Evolutionary conservation across 371 early-diverging fungal genomes (phyloP).

Genomic region (Amoeboradix gromovi): DNA sequence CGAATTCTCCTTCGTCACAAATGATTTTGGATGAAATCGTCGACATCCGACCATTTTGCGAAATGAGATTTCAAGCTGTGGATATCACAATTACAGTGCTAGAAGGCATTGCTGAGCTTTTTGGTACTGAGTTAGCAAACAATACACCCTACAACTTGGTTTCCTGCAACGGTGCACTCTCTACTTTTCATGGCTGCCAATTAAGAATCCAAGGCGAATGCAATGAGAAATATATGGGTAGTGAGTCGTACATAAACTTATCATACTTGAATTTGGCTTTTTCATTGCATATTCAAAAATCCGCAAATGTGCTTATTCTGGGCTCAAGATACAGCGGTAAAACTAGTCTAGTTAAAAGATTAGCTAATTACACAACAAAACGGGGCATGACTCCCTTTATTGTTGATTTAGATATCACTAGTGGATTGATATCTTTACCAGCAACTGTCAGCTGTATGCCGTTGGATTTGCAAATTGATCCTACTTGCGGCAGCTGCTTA

Average conservation of each 20-base stretch:
- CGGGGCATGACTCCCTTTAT: neutral
- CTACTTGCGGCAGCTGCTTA: neutral
- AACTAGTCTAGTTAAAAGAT: neutral
- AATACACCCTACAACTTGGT: neutral
- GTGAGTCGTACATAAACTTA: neutral
- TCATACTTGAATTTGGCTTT: neutral
- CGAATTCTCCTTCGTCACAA: too few relatives aligned
- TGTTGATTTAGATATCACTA: neutral
- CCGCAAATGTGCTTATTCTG: neutral
- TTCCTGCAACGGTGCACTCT: neutral
- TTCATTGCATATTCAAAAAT: neutral
- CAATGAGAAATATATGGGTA: neutral
- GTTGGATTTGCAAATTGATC: neutral
- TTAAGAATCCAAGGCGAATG: neutral
- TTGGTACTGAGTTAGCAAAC: neutral
- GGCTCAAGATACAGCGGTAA: neutral
- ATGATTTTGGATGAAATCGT: neutral
- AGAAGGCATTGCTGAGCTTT: neutral
- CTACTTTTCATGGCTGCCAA: neutral
- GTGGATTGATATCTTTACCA: neutral
- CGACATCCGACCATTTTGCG: neutral
- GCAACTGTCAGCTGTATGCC: neutral
- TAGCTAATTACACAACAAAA: neutral
- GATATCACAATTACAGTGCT: neutral
- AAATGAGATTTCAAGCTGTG: neutral